A percentile compares a stretch with the other conserved stretches of the same genome.
phyloP scores from a whole-genome alignment of 2,329 filamentous ascomycete genomes.

The Calonectria honghensis region DNA sequence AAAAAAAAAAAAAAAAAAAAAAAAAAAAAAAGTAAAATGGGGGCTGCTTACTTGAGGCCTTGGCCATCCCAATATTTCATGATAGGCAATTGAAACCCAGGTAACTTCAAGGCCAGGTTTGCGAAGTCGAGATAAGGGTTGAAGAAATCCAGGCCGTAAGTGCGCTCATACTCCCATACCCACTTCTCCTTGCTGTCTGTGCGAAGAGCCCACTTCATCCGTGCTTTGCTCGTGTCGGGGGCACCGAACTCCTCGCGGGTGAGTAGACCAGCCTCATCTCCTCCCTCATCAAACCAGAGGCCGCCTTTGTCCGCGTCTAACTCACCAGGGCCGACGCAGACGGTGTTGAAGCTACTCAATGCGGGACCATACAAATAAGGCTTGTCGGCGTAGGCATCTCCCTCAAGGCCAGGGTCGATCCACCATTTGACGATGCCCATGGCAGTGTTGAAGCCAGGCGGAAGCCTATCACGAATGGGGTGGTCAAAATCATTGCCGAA shows the following conservation, averaged over 20 bases:
- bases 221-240: conserved; percentile 70
- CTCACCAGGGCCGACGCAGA: conserved; percentile 78
- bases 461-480: conserved; percentile 89
- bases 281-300: conserved; percentile 79
- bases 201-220: conserved; percentile 76
- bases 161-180: conserved; percentile 72
- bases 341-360: conserved; percentile 85
- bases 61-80: conserved; percentile 89
- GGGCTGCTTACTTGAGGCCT: conserved; percentile 77
- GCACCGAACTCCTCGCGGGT: conserved; percentile 68
- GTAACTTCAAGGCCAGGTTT: conserved; percentile 82
- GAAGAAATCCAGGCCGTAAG: conserved; percentile 82
- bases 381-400: conserved; percentile 89
- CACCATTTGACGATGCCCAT: conserved; percentile 91
- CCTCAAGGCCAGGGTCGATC: conserved; percentile 93
- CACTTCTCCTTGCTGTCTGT: conserved; percentile 70
- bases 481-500: conserved; percentile 98
- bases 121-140: conserved; percentile 93
- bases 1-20: too few species aligned
- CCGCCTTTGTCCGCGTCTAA: conserved; percentile 69
- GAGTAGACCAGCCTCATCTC: conserved; percentile 72
- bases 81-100: conserved; percentile 83
- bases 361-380: conserved; percentile 92
- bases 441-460: conserved; percentile 89
- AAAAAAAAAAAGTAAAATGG: conserved; percentile 23